Evolutionary conservation across 2,329 filamentous ascomycete species (phyloP).

Genomic region (Stromatinia cepivora): DNA sequence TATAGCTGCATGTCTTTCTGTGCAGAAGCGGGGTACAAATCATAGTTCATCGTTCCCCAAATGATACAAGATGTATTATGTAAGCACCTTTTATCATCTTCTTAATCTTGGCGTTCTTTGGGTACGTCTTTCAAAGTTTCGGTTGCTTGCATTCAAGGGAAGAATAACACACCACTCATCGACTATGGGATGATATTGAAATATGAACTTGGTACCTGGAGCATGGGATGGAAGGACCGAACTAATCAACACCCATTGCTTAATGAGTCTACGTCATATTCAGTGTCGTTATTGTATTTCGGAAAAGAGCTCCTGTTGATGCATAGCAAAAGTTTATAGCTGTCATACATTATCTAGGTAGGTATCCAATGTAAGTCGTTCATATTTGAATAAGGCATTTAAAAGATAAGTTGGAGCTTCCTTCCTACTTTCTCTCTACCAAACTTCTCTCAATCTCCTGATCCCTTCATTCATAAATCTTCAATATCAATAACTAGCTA

Average conservation of each 20-base stretch:
- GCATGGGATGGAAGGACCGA: not conserved
- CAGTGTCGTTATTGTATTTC: not conserved
- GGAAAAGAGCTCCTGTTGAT: not conserved
- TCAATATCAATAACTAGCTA: not conserved
- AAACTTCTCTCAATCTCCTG: not conserved
- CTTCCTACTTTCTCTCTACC: not conserved
- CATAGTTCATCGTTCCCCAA: not conserved
- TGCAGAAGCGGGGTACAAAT: not conserved
- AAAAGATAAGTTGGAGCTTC: not conserved
- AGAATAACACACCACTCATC: no score
- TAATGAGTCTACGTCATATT: not conserved
- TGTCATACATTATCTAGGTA: not conserved
- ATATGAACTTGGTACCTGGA: not conserved
- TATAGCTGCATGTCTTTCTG: not conserved
- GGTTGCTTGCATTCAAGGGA: not conserved
- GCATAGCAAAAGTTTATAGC: not conserved
- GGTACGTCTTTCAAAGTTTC: not conserved
- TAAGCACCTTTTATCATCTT: not conserved
- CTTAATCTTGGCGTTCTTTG: not conserved
- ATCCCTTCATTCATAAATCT: not conserved
- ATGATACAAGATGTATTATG: constrained; percentile 4
- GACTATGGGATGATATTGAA: not conserved
- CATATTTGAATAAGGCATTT: not conserved
- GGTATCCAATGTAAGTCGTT: not conserved
- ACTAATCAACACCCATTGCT: not conserved